Conservation (phyloP, 1,284 basidiomycete species). For the Pseudozyma hubeiensis region DNA sequence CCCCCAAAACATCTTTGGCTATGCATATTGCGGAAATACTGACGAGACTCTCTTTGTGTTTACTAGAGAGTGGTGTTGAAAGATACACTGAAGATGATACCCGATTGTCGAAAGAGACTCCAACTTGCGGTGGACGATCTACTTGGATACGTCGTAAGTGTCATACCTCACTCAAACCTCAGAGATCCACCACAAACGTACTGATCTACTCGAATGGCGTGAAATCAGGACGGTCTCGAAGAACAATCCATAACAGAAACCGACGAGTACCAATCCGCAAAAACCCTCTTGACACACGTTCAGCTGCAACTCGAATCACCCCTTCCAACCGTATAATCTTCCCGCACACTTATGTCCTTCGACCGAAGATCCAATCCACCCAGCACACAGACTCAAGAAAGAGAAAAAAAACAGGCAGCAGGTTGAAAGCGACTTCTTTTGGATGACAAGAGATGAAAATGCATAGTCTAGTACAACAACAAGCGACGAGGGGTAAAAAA, state of each 20-base stretch:
- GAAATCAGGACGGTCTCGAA: too few species aligned
- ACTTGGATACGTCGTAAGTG: slow-evolving; percentile 43
- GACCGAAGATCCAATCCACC: too few species aligned
- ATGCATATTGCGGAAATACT: neutral
- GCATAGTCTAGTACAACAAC: too few species aligned
- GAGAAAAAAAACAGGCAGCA: neutral
- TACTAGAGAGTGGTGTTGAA: slow-evolving; percentile 37
- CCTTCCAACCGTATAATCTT: slow-evolving; percentile 10
- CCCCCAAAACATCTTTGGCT: neutral
- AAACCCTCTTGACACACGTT: slow-evolving; percentile 1
- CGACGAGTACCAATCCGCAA: slow-evolving; percentile 14
- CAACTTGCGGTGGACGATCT: slow-evolving; percentile 48
- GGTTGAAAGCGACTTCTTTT: too few species aligned
- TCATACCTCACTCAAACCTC: neutral
- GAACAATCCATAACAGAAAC: too few species aligned
- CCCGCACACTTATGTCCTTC: neutral
- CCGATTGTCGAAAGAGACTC: slow-evolving; percentile 52
- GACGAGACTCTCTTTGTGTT: neutral
- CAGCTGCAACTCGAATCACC: slow-evolving; percentile 5
- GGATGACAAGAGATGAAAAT: too few species aligned
- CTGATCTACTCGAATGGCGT: too few species aligned
- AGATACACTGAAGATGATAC: slow-evolving; percentile 59
- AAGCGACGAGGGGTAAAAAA: too few species aligned
- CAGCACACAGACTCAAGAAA: neutral
- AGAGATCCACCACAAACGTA: too few species aligned